Evolutionary conservation across 352 stramenopile genomes (phyloP).

Genomic region (Aphanomyces euteiches): DNA sequence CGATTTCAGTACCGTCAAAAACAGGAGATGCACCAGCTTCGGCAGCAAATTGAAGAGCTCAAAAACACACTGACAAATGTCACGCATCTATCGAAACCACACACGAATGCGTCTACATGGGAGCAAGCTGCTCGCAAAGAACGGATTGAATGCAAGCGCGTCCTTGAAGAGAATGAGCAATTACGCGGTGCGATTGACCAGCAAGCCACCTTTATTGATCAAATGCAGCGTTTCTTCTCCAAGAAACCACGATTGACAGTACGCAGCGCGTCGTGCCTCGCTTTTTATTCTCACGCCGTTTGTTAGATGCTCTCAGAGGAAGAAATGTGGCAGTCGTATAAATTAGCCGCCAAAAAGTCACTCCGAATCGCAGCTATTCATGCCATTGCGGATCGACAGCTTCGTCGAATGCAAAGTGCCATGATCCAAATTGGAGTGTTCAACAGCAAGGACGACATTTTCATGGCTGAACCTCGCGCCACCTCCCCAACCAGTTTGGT

Average conservation of each 20-base stretch:
- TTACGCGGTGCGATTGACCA: not conserved
- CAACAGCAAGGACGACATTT: not conserved
- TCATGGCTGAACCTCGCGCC: not conserved
- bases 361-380: slow-evolving; percentile 24
- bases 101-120: not conserved
- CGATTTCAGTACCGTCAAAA: slow-evolving; percentile 19
- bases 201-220: slow-evolving; percentile 9
- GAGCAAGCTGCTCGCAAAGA: not conserved
- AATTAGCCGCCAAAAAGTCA: slow-evolving; percentile 12
- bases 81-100: too few species aligned
- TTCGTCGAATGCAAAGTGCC: slow-evolving; percentile 2
- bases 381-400: slow-evolving; percentile 22
- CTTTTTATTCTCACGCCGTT: not conserved
- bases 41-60: not conserved
- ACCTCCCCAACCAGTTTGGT: not conserved
- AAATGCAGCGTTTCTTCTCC: slow-evolving; percentile 5
- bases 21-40: slow-evolving; percentile 1
- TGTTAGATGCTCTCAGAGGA: not conserved
- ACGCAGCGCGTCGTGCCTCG: not conserved
- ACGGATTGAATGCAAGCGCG: not conserved
- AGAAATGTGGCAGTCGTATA: slow-evolving; percentile 14
- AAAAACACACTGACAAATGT: not conserved
- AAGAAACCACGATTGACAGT: slow-evolving; percentile 17
- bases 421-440: slow-evolving; percentile 8
- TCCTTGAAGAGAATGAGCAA: slow-evolving; percentile 6